These are phyloP conservation scores for Botryotinia narcissicola DNA, from an alignment of 2,329 filamentous ascomycete genomes.

Conservation along the genomic window DNA sequence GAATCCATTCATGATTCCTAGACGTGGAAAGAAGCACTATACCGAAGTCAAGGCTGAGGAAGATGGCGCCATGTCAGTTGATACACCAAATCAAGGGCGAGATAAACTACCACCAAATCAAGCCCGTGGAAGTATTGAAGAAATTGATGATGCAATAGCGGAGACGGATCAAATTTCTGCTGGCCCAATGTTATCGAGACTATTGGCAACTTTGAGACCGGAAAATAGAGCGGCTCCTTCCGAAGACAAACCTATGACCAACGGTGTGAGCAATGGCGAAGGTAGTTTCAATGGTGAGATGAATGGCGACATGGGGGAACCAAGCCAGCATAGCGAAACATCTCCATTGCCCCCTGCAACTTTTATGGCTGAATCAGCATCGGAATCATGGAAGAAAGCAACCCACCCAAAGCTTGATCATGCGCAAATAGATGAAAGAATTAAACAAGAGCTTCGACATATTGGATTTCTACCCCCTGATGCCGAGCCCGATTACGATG, in stretches of 20 bases:
- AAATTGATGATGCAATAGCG: slow-evolving; percentile 79
- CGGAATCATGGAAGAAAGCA: slow-evolving; percentile 76
- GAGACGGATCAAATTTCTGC: slow-evolving; percentile 88
- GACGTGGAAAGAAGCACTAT: slow-evolving; percentile 81
- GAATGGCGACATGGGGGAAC: slow-evolving; percentile 37
- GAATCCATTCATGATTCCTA: slow-evolving; percentile 81
- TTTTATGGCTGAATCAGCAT: slow-evolving; percentile 73
- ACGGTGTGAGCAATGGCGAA: slow-evolving; percentile 51
- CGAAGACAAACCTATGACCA: slow-evolving; percentile 57
- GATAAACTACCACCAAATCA: slow-evolving; percentile 76
- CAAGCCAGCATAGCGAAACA: slow-evolving; percentile 33
- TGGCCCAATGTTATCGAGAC: slow-evolving; percentile 77
- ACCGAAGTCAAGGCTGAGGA: slow-evolving; percentile 92
- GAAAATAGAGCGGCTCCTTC: slow-evolving; percentile 58
- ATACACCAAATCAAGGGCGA: slow-evolving; percentile 58
- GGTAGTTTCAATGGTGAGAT: slow-evolving; percentile 47
- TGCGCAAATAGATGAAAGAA: slow-evolving; percentile 80
- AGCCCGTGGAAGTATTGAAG: slow-evolving; percentile 79
- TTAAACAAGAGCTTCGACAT: slow-evolving; percentile 86
- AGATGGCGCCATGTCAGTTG: slow-evolving; percentile 75
- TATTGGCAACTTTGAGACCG: slow-evolving; percentile 78
- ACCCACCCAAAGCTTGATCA: slow-evolving; percentile 78
- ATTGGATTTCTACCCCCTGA: slow-evolving; percentile 80
- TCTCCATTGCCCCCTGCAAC: slow-evolving; percentile 63
- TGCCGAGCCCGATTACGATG: slow-evolving; percentile 73